Conservation (phyloP, 73 alveolate species). For the Uronychia binucleata region DNA sequence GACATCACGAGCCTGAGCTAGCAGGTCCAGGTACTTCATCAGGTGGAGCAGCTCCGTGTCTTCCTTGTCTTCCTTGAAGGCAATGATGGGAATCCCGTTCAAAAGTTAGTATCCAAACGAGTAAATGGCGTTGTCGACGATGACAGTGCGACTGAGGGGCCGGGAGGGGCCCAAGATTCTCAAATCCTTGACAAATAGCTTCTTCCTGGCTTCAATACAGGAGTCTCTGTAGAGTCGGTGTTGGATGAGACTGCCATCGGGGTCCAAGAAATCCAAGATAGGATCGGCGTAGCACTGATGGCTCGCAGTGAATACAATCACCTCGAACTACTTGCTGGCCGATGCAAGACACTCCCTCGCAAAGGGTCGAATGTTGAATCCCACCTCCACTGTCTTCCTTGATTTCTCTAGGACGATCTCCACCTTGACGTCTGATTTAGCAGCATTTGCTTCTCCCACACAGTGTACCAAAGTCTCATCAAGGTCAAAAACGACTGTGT, state of each 20-base stretch:
- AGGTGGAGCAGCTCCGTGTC: constrained; percentile 73
- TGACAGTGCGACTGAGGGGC: constrained; percentile 66
- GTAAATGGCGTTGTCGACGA: constrained; percentile 88
- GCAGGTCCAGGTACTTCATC: constrained; percentile 9
- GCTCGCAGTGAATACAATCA: constrained; percentile 89
- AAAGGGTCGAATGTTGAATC: constrained; percentile 72
- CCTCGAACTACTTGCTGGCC: constrained; percentile 61
- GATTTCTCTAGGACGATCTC: neutral
- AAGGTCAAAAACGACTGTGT: neutral
- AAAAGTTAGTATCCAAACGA: constrained; percentile 80
- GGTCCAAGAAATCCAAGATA: constrained; percentile 81
- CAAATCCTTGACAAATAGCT: constrained; percentile 66
- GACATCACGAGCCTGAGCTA: constrained; percentile 1
- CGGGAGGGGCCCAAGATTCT: constrained; percentile 50
- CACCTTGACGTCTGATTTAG: neutral
- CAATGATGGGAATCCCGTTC: constrained; percentile 92
- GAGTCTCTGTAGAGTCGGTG: constrained; percentile 80
- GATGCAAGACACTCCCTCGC: constrained; percentile 60
- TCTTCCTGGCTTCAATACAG: constrained; percentile 62
- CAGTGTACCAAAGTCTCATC: neutral
- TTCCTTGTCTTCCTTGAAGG: constrained; percentile 85
- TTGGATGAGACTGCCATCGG: constrained; percentile 67
- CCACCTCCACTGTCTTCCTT: neutral
- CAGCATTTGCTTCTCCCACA: neutral
- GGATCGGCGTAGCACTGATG: constrained; percentile 78